Conservation (phyloP, 495 filamentous ascomycete genomes). For the Trichoderma reesei region DNA sequence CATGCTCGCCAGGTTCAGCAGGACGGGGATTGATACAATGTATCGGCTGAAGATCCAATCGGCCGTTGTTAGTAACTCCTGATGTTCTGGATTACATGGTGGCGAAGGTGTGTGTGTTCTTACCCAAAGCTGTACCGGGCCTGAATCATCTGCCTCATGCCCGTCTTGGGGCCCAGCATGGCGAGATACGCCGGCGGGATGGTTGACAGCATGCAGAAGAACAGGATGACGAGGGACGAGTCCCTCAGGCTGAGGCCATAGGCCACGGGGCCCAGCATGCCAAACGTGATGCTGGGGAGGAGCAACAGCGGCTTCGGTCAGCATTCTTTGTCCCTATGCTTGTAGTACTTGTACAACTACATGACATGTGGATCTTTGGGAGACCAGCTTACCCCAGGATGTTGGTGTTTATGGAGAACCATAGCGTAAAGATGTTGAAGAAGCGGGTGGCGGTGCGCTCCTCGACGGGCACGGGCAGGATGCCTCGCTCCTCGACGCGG, state of each 20-base stretch:
- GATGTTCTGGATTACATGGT: background rate
- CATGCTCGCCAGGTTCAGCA: slow-evolving; percentile 40
- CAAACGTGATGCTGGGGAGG: slow-evolving; percentile 40
- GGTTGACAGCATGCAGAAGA: slow-evolving; percentile 43
- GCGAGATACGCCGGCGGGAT: slow-evolving; percentile 41
- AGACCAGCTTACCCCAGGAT: slow-evolving; percentile 30
- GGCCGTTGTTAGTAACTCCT: background rate
- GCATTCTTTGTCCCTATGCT: background rate
- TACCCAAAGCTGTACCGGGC: slow-evolving; percentile 45
- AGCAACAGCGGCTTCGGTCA: background rate
- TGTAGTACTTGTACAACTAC: background rate
- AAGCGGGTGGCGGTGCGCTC: slow-evolving; percentile 39
- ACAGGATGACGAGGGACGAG: slow-evolving; percentile 45
- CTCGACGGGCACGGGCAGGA: slow-evolving; percentile 41
- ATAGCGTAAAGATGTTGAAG: slow-evolving; percentile 38
- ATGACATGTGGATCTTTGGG: background rate
- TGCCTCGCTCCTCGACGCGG: slow-evolving; percentile 37
- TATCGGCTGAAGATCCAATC: slow-evolving; percentile 21
- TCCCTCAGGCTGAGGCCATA: slow-evolving; percentile 45
- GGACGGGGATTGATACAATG: slow-evolving; percentile 33
- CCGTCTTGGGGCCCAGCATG: slow-evolving; percentile 40
- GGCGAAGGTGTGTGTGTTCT: background rate
- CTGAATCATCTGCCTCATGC: slow-evolving; percentile 47
- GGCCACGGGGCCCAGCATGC: slow-evolving; percentile 39
- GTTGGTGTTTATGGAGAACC: slow-evolving; percentile 34